Evolutionary conservation across 2,329 filamentous ascomycete genomes (phyloP).

Genomic region (Colletotrichum paranaense): DNA sequence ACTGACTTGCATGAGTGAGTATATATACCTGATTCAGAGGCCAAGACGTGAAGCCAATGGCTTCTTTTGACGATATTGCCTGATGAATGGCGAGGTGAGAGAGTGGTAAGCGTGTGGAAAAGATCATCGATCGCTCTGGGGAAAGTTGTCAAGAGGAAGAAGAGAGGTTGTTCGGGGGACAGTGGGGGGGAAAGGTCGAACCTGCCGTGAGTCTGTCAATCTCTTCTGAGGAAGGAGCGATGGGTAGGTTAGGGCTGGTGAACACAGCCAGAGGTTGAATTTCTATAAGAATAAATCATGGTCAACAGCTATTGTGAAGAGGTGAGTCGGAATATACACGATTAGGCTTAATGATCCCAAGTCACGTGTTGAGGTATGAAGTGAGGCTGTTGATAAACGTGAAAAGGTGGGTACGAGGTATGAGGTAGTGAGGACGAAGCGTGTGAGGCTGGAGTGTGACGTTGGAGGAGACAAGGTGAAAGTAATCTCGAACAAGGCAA

Average conservation of each 20-base stretch:
- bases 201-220: not conserved
- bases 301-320: not conserved
- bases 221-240: not conserved
- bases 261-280: not conserved
- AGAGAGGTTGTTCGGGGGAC: not conserved
- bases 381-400: not conserved
- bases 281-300: not conserved
- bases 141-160: not conserved
- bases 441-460: no score
- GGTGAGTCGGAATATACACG: not conserved
- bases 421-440: not conserved
- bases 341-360: no score
- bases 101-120: not conserved
- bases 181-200: not conserved
- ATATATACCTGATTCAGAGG: not conserved
- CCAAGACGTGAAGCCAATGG: not conserved
- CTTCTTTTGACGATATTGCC: not conserved
- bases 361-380: not conserved
- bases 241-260: not conserved
- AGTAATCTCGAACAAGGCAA: no score
- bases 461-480: not conserved
- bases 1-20: not conserved
- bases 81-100: not conserved
- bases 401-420: not conserved
- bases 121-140: no score